Evolutionary conservation across 495 filamentous ascomycete species (phyloP), one percentile per base, ranked within the genome.

Genomic region (Chaetomium fimeti): DNA sequence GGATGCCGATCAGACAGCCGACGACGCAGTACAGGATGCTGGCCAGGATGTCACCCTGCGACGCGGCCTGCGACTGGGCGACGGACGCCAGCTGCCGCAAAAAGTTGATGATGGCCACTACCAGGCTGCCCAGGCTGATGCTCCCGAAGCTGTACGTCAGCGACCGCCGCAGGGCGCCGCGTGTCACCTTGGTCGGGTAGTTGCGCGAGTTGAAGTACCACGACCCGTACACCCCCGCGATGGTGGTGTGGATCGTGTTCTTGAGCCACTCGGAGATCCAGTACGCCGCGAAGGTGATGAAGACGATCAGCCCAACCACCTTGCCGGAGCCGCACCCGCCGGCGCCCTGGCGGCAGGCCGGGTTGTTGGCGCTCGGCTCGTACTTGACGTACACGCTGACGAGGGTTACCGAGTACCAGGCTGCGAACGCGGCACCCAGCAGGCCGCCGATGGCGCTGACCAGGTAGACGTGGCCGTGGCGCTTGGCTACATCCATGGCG

Each of bases 241-340:
- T 88, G 24, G 88, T 91, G 36, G 87, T 88, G 74, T 98, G 92
- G 42, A 97, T 89, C 18, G 88, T 91, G 74, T 96, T 97, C 77
- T 97, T 96, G 62, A 96, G 72, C 83, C 89, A 91, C 72, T 97
- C 92, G 27, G 88, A 89, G 66, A 96, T 86, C 93, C 92, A 98
- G 76, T 95, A 96, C 69, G 83, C 86, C 27, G 92, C 91, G 70
- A 97, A 96, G 0, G 91, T 95, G 58, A 91, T 84, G 76, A 95
- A 96, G 27, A 90, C 89, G 22, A 93, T 77, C 27, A 98, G 77
- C 0, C 93, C 92, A 63, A 91, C 90, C 40, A 96, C 91, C 66
- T 89, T 91, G 18, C 79, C 90, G 3, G 68, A 80, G 63, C 86
- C 88, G 72, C 92, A 97, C n/a, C 84, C 84, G 0, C 88, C 88